Base-by-base conservation (phyloP, 2,329 filamentous ascomycete species). In the Tolypocladium tundrense region DNA sequence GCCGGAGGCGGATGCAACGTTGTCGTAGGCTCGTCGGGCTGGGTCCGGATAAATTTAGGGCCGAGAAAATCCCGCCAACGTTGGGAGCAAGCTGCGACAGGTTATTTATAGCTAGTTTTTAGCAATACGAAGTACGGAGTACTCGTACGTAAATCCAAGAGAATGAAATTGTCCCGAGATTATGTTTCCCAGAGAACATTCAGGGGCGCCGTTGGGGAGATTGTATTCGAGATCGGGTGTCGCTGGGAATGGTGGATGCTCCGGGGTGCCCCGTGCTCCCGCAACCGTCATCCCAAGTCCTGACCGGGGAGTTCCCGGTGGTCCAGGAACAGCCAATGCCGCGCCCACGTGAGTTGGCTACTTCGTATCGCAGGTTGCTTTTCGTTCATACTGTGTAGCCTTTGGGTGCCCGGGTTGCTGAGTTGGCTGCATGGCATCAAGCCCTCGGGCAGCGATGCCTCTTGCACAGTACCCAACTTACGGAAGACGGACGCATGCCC, bases 1-100 rank as follows among this genome's bases (percentile, higher is more conserved):
- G 27, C 42, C 19, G 54, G 50, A 37, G 27, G 48, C 43, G 56
- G 61, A 63, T 60, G 61, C 60, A 63, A 63, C 61, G 61, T 63
- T 60, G 57, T 60, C 45, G 42, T 45, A 5, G 21, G 21, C 41
- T 13, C 24, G 55, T 42, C 19, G 42, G 45, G 43, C 45, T 45
- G 55, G 51, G 31, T 31, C 24, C 45, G 45, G 45, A 50, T 14
- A 31, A 50, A 50, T 10, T 2, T 50, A 24, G 37, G 51, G 53
- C 35, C 45, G 45, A 16, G 13, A 6, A 31, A 31, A 27, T 27
- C 3, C 24, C 24, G 27, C 27, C 27, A 31, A 31, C 6, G 4
- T 31, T 31, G 41, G 41, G 14, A 11, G 11, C 42, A 9, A 35
- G 31, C 3, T 33, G 16, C 14, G 48, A 10, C 24, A 9, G 1